A percentile compares a stretch with the other conserved stretches of the same genome.
These are phyloP conservation scores for Gentiana dahurica DNA, from an alignment of 257 asterid species.

Conservation along the genomic window DNA sequence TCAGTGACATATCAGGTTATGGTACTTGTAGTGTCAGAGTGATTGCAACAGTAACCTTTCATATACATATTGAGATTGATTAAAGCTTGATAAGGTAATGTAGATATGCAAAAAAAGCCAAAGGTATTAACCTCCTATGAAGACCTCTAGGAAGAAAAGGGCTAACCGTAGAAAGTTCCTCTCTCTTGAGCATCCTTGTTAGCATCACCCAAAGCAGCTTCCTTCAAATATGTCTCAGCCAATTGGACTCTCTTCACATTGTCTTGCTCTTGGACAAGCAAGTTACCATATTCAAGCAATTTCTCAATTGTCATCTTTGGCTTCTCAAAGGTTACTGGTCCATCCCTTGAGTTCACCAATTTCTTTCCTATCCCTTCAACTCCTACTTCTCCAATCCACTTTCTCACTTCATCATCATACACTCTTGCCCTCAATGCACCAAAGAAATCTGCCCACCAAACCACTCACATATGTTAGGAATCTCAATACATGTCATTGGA, in stretches of 20 bases:
- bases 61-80: neutral
- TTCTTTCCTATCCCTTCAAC: constrained; percentile 42
- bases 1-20: too few relatives aligned
- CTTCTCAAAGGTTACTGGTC: constrained; percentile 66
- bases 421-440: constrained; percentile 90
- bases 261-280: constrained; percentile 81
- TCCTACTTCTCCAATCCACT: constrained; percentile 46
- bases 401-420: constrained; percentile 69
- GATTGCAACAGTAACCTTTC: neutral
- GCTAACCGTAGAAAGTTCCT: constrained; percentile 48
- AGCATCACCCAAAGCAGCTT: constrained; percentile 84
- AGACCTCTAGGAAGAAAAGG: constrained; percentile 13
- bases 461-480: too few relatives aligned
- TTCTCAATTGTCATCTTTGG: constrained; percentile 63
- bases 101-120: neutral
- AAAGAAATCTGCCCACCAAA: constrained; percentile 46
- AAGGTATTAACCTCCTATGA: constrained; percentile 14
- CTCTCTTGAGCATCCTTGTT: constrained; percentile 46
- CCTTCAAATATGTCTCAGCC: constrained; percentile 55
- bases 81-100: neutral
- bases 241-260: constrained; percentile 86
- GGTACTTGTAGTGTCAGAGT: too few relatives aligned
- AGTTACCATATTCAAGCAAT: constrained; percentile 58
- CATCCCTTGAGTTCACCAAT: constrained; percentile 74
- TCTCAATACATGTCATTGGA: too few relatives aligned